These are phyloP conservation scores for Begonia fuchsioides DNA, from an alignment of 306 rosid species.

Conservation along the genomic window DNA sequence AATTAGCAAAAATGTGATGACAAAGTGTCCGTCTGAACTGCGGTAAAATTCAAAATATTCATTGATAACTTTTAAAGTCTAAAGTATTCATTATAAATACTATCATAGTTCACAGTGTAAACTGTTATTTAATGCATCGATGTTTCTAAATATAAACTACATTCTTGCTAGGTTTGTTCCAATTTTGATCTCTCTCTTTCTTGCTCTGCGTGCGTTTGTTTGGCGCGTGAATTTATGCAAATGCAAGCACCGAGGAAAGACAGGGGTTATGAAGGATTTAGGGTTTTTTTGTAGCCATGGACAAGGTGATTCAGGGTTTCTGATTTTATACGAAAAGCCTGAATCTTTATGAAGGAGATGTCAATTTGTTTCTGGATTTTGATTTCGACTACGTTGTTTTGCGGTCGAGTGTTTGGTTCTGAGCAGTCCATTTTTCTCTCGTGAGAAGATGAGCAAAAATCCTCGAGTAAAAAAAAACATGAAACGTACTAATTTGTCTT, in stretches of 20 bases:
- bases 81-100: too few species aligned
- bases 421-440: slow-evolving; percentile 23
- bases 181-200: slow-evolving; percentile 7
- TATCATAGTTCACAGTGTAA: too few species aligned
- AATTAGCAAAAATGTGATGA: too few species aligned
- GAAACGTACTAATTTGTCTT: slow-evolving; percentile 11
- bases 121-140: too few species aligned
- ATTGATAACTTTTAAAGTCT: too few species aligned
- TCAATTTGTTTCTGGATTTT: slow-evolving; percentile 10
- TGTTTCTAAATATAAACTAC: background rate
- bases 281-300: slow-evolving; percentile 22
- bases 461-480: slow-evolving; percentile 17
- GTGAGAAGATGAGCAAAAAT: background rate
- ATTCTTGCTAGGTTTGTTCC: background rate
- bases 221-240: too few species aligned
- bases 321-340: slow-evolving; percentile 6
- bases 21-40: too few species aligned
- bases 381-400: slow-evolving; percentile 8
- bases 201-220: background rate
- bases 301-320: slow-evolving; percentile 13
- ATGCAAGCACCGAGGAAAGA: background rate
- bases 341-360: slow-evolving; percentile 1
- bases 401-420: slow-evolving; percentile 13
- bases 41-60: too few species aligned
- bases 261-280: slow-evolving; percentile 6